Evolutionary conservation across 1,284 basidiomycete species (phyloP).

Genomic region (Coniophora puteana): DNA sequence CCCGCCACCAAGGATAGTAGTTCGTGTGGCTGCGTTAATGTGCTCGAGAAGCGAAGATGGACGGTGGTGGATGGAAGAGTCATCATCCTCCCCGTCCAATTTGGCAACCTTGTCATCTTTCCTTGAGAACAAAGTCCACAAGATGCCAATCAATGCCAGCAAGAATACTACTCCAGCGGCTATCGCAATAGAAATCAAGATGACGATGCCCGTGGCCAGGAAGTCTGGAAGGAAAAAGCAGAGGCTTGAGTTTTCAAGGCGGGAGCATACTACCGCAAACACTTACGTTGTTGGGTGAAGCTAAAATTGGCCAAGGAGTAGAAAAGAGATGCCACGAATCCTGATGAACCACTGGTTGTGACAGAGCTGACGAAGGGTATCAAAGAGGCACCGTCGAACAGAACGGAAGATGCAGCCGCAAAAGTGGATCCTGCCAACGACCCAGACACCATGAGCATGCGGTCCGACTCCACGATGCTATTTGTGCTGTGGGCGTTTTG

Average conservation of each 20-base stretch:
- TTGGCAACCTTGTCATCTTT: conserved; percentile 65
- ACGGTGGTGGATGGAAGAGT: conserved; percentile 67
- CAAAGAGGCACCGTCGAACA: conserved; percentile 85
- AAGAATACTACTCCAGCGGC: conserved; percentile 94
- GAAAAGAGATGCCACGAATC: conserved; percentile 78
- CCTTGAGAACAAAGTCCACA: conserved; percentile 85
- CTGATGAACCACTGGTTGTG: conserved; percentile 64
- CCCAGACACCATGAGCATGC: conserved; percentile 91
- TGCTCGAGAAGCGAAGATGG: conserved; percentile 81
- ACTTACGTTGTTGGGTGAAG: conserved; percentile 70
- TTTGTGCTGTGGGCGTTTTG: conserved; percentile 69
- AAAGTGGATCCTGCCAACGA: conserved; percentile 65
- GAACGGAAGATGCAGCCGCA: conserved; percentile 78
- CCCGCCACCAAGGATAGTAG: conserved; percentile 67
- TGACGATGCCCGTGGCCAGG: conserved; percentile 90
- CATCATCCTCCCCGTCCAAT: conserved; percentile 57
- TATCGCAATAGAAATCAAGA: conserved; percentile 96
- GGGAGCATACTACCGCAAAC: conserved; percentile 11
- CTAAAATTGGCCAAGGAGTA: conserved; percentile 75
- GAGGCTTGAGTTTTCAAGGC: too few relatives aligned
- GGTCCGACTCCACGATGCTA: conserved; percentile 75
- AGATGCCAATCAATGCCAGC: conserved; percentile 81
- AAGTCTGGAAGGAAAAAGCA: conserved; percentile 60
- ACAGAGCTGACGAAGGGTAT: conserved; percentile 83
- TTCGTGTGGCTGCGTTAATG: conserved; percentile 83